Percentiles rank a stretch among this genome's conserved stretches.
Evolutionary conservation across 805 yeast species (phyloP).

Genomic region (Vanderwaltozyma tropicalis): DNA sequence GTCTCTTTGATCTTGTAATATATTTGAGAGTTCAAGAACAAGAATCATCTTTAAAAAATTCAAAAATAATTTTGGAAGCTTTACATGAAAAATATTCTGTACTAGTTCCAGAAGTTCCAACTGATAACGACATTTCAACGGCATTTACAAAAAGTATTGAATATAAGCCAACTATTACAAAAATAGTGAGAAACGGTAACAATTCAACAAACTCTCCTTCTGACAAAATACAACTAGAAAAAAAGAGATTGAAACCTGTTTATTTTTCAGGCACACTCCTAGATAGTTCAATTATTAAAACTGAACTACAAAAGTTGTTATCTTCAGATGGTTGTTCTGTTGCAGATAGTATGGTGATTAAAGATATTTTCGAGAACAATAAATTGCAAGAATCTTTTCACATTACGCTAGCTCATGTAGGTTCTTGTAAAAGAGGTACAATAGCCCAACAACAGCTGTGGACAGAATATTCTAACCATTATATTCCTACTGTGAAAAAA

Average conservation of each 20-base stretch:
- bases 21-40: constrained; percentile 37
- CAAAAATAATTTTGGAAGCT: constrained; percentile 32
- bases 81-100: constrained; percentile 36
- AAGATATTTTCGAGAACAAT: constrained; percentile 5
- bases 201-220: constrained; percentile 1
- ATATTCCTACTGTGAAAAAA: constrained; percentile 5
- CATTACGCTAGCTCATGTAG: constrained; percentile 51
- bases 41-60: constrained; percentile 42
- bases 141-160: constrained; percentile 46
- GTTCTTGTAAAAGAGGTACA: constrained; percentile 26
- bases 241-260: constrained; percentile 25
- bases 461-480: constrained; percentile 19
- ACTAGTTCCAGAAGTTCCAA: constrained; percentile 33
- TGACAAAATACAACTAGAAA: constrained; percentile 4
- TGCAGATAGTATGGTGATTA: not conserved
- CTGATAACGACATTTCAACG: constrained; percentile 30
- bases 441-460: constrained; percentile 18
- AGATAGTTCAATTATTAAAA: constrained; percentile 5
- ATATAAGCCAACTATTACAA: constrained; percentile 44
- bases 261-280: constrained; percentile 39
- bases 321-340: not conserved
- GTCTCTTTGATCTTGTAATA: constrained; percentile 53
- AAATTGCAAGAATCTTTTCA: constrained; percentile 51
- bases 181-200: constrained; percentile 16
- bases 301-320: not conserved